Evolutionary conservation across 331 rosid species (phyloP).

Genomic region (Rosa hybrid): DNA sequence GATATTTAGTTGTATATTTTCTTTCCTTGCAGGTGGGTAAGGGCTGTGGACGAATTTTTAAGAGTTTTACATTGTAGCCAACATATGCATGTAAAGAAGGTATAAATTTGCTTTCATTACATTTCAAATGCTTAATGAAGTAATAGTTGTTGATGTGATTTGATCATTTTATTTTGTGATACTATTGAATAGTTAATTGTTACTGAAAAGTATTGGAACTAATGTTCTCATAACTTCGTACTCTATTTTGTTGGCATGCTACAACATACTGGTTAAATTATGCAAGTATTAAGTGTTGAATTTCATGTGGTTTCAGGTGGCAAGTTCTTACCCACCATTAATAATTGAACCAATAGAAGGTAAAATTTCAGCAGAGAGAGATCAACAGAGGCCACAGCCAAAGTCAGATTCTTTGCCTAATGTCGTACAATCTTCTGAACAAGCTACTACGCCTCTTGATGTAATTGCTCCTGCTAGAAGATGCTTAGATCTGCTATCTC

Average conservation of each 20-base stretch:
- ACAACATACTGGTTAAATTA: conserved; percentile 5
- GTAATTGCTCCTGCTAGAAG: conserved; percentile 43
- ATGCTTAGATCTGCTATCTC: conserved; percentile 53
- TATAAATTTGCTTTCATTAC: conserved; percentile 17
- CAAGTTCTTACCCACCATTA: conserved; percentile 37
- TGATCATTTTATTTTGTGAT: background rate
- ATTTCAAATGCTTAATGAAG: background rate
- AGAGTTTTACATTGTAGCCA: conserved; percentile 57
- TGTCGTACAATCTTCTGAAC: conserved; percentile 16
- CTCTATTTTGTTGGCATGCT: background rate
- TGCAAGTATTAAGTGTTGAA: conserved; percentile 24
- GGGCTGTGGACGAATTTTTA: conserved; percentile 69
- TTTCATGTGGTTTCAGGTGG: conserved; percentile 35
- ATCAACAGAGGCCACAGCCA: conserved; percentile 30
- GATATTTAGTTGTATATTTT: background rate
- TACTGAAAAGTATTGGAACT: background rate
- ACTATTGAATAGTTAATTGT: background rate
- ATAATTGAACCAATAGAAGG: conserved; percentile 30
- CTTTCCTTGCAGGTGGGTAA: conserved; percentile 77
- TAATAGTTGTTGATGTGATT: background rate
- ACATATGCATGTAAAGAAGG: conserved; percentile 75
- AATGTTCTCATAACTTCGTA: background rate
- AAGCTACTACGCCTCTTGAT: conserved; percentile 28
- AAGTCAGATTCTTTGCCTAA: conserved; percentile 19
- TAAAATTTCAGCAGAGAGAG: conserved; percentile 8